Evolutionary conservation across 2,329 filamentous ascomycete species (phyloP).

Genomic region (Colletotrichum abscissum): DNA sequence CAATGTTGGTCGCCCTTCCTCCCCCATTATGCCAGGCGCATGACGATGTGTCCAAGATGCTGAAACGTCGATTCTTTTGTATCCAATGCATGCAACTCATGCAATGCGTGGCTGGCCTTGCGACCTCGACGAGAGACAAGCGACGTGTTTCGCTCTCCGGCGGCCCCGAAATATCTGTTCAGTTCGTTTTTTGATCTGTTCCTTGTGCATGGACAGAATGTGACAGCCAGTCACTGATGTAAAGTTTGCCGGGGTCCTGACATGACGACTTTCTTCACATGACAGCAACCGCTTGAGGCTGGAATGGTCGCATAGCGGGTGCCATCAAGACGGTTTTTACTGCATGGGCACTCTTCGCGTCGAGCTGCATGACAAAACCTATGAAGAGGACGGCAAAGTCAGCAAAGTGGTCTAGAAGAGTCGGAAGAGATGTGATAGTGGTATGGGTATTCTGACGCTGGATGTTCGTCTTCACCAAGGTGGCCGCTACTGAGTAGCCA

Average conservation of each 20-base stretch:
- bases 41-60: background rate
- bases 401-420: slow-evolving; percentile 2
- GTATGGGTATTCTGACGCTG: background rate
- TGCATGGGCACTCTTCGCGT: slow-evolving; percentile 21
- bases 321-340: slow-evolving; percentile 22
- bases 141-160: background rate
- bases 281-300: slow-evolving; percentile 8
- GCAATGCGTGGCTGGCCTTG: slow-evolving; percentile 7
- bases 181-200: background rate
- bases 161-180: background rate
- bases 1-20: background rate
- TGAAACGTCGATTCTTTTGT: slow-evolving; percentile 6
- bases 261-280: slow-evolving; percentile 1
- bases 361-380: slow-evolving; percentile 30
- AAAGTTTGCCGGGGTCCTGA: background rate
- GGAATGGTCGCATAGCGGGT: slow-evolving; percentile 7
- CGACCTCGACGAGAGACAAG: background rate
- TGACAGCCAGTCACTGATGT: background rate
- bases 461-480: slow-evolving; percentile 8
- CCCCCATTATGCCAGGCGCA: background rate
- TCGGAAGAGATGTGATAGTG: background rate
- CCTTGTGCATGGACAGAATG: background rate
- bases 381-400: background rate
- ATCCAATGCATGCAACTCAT: background rate
- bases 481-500: slow-evolving; percentile 27